Conservation (phyloP, 2,329 filamentous ascomycete genomes). For the Penicillium sp. region DNA sequence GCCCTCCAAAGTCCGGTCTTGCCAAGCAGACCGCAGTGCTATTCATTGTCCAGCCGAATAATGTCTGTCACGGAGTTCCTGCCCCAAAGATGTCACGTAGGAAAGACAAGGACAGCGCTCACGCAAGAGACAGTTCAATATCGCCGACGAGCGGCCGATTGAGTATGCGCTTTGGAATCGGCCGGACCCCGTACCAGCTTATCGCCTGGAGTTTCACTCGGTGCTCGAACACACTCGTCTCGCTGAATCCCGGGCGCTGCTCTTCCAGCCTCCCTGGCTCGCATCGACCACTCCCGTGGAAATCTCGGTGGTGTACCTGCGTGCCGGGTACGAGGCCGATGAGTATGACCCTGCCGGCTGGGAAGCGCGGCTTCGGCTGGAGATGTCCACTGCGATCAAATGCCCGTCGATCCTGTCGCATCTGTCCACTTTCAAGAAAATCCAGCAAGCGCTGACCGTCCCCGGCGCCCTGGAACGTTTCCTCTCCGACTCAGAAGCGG, state of each 20-base stretch:
- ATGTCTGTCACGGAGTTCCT: constrained; percentile 23
- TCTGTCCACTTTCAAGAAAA: constrained; percentile 45
- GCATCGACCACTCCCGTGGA: constrained; percentile 28
- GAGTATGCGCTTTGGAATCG: constrained; percentile 43
- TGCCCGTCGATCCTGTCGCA: constrained; percentile 46
- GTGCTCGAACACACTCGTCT: constrained; percentile 32
- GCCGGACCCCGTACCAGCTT: constrained; percentile 33
- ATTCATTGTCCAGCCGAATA: constrained; percentile 45
- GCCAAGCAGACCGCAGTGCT: constrained; percentile 36
- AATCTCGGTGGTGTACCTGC: constrained; percentile 45
- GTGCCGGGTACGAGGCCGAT: constrained; percentile 43
- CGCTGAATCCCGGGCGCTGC: constrained; percentile 32
- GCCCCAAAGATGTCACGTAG: neutral
- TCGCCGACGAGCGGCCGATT: constrained; percentile 47
- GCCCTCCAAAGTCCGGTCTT: constrained; percentile 12
- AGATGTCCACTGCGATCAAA: constrained; percentile 44
- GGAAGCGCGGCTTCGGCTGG: constrained; percentile 35
- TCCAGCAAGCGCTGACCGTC: constrained; percentile 42
- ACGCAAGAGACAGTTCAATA: constrained; percentile 34
- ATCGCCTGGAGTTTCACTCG: constrained; percentile 37
- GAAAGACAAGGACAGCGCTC: neutral
- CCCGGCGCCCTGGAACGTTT: constrained; percentile 37
- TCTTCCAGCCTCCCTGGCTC: constrained; percentile 34
- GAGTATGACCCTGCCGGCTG: constrained; percentile 40
- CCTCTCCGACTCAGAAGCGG: constrained; percentile 28